A percentile compares a stretch with the other conserved stretches of the same genome.
Conservation (phyloP, 2,329 filamentous ascomycete genomes). For the Aspergillus latus region DNA sequence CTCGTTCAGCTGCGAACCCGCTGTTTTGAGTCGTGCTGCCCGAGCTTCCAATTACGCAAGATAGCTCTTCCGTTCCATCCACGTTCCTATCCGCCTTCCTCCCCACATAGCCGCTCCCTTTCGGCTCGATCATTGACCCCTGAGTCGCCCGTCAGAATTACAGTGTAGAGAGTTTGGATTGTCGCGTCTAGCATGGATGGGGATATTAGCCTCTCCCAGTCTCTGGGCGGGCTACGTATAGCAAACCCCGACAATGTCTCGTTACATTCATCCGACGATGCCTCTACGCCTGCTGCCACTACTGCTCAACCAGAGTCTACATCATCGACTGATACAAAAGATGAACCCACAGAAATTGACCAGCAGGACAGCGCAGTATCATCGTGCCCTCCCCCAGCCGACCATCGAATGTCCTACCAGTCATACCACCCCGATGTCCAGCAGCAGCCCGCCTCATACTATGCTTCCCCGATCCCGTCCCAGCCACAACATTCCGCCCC, state of each 20-base stretch:
- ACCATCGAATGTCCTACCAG: conserved; percentile 46
- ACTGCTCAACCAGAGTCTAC: conserved; percentile 26
- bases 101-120: conserved; percentile 12
- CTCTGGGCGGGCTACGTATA: conserved; percentile 90
- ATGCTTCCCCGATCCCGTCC: conserved; percentile 42
- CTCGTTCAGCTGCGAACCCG: conserved; percentile 4
- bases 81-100: conserved; percentile 13
- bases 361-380: conserved; percentile 24
- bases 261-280: conserved; percentile 38
- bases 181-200: conserved; percentile 69
- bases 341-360: conserved; percentile 23
- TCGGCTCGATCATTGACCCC: conserved; percentile 12
- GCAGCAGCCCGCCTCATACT: conserved; percentile 44
- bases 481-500: conserved; percentile 37
- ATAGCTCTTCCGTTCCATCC: conserved; percentile 15
- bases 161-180: conserved; percentile 5
- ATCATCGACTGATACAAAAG: conserved; percentile 24
- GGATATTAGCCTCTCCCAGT: conserved; percentile 87
- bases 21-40: conserved; percentile 15
- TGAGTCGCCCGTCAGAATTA: conserved; percentile 6
- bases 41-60: conserved; percentile 10
- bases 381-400: conserved; percentile 25
- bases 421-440: conserved; percentile 48
- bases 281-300: conserved; percentile 25
- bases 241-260: conserved; percentile 85